A percentile compares a stretch with the other conserved stretches of the same genome.
Conservation (phyloP, 768 basidiomycete genomes). For the Mycena galopus region DNA sequence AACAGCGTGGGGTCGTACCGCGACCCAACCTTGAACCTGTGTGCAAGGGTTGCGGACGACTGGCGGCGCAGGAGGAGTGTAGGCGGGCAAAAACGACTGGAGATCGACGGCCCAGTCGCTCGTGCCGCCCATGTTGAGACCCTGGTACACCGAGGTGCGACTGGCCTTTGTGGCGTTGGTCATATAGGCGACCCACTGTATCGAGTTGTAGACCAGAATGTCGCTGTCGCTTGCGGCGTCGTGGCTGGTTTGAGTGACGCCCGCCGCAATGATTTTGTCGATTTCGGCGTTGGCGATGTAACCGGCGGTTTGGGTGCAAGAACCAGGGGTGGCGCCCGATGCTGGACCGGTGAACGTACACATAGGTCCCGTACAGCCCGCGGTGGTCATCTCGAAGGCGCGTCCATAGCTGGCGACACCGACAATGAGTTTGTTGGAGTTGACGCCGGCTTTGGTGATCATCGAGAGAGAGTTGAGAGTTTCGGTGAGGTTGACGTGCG, state of each 20-base stretch:
- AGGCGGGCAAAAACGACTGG: conserved; percentile 4
- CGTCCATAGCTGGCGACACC: conserved; percentile 13
- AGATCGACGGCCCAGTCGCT: conserved; percentile 23
- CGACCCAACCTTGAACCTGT: conserved; percentile 11
- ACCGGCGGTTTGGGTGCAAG: conserved; percentile 5
- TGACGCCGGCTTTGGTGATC: conserved; percentile 15
- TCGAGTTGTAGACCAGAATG: conserved; percentile 11
- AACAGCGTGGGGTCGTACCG: background rate
- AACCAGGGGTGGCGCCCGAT: conserved; percentile 4
- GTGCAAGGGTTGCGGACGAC: conserved; percentile 1
- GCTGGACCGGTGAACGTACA: conserved; percentile 14
- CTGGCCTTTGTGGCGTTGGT: conserved; percentile 1
- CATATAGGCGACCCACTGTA: no score
- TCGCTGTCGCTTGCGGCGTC: conserved; percentile 12
- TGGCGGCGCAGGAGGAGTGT: conserved; percentile 6
- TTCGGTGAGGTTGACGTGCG: conserved; percentile 21
- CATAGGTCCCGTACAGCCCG: conserved; percentile 12
- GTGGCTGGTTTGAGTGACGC: background rate
- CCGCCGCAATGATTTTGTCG: conserved; percentile 6
- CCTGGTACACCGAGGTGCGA: conserved; percentile 3
- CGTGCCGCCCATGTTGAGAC: conserved; percentile 10
- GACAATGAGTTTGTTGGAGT: conserved; percentile 5
- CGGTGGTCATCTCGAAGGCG: conserved; percentile 3
- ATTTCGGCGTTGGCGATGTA: conserved; percentile 21
- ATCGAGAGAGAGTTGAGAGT: conserved; percentile 15